Evolutionary conservation across 441 rosid genomes (phyloP).

Genomic region (Flueggea neowawraea): DNA sequence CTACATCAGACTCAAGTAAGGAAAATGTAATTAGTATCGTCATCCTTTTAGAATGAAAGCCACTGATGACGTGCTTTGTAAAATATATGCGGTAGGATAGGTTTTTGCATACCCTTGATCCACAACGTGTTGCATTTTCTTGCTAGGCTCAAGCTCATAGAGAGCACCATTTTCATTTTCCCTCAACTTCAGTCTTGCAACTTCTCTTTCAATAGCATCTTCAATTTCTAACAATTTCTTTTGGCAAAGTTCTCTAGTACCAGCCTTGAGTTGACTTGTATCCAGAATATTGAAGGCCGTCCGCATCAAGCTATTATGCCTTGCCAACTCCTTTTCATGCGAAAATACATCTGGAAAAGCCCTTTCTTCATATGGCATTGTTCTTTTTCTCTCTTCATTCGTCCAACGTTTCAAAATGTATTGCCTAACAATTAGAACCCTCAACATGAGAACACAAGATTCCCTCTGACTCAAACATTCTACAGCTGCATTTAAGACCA

Average conservation of each 20-base stretch:
- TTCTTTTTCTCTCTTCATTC: not conserved
- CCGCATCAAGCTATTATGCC: not conserved
- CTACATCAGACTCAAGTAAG: no score
- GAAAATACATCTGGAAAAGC: not conserved
- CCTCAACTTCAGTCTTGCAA: not conserved
- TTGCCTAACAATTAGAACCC: not conserved
- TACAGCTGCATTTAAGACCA: not conserved
- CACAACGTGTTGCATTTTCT: not conserved
- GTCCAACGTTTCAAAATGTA: constrained; percentile 12
- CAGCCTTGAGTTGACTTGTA: not conserved
- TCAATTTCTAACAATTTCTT: not conserved
- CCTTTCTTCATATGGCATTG: not conserved
- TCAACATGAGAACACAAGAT: constrained; percentile 11
- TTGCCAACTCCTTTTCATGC: not conserved
- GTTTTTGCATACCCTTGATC: not conserved
- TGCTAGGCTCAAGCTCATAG: not conserved
- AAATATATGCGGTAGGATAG: no score
- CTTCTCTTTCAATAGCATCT: not conserved
- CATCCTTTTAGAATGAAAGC: no score
- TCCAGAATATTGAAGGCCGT: not conserved
- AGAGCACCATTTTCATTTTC: not conserved
- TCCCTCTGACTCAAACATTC: constrained; percentile 4
- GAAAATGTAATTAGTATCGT: no score
- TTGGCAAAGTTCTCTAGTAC: not conserved
- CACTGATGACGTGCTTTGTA: no score